A percentile compares a stretch with the other conserved stretches of the same genome.
phyloP scores from a whole-genome alignment of 148 eudicot genomes.

The Camellia sinensis region DNA sequence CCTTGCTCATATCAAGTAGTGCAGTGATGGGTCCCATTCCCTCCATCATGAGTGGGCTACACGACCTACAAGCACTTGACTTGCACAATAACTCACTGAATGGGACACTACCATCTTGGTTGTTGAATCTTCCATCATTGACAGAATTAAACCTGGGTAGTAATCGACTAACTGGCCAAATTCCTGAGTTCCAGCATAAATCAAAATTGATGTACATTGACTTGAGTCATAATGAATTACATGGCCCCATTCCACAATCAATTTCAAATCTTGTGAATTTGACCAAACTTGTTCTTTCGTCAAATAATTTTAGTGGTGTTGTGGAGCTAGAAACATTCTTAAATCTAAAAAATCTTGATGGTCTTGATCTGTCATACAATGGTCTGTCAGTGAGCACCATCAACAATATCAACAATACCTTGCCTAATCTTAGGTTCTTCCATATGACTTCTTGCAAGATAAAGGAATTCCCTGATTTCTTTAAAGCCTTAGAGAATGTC shows the following conservation, averaged over 20 bases:
- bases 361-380: constrained; percentile 16
- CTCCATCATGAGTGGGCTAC: neutral
- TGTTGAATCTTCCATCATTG: neutral
- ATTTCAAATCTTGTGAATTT: constrained; percentile 14
- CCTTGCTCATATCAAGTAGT: neutral
- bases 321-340: constrained; percentile 15
- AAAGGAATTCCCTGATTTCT: constrained; percentile 18
- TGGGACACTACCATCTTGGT: neutral
- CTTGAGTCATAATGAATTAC: constrained; percentile 2
- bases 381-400: neutral
- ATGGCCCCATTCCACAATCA: constrained; percentile 6
- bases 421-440: neutral
- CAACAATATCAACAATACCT: neutral
- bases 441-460: constrained; percentile 24
- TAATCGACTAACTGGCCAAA: neutral
- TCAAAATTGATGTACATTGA: neutral
- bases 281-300: neutral
- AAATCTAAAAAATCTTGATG: neutral
- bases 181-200: neutral
- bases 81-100: neutral
- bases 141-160: neutral
- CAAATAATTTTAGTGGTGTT: constrained; percentile 28
- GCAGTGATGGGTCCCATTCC: constrained; percentile 24
- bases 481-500: neutral
- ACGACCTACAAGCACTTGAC: neutral